Evolutionary conservation across 202 grass and related monocot species (phyloP).

Genomic region (Panicum hallii): DNA sequence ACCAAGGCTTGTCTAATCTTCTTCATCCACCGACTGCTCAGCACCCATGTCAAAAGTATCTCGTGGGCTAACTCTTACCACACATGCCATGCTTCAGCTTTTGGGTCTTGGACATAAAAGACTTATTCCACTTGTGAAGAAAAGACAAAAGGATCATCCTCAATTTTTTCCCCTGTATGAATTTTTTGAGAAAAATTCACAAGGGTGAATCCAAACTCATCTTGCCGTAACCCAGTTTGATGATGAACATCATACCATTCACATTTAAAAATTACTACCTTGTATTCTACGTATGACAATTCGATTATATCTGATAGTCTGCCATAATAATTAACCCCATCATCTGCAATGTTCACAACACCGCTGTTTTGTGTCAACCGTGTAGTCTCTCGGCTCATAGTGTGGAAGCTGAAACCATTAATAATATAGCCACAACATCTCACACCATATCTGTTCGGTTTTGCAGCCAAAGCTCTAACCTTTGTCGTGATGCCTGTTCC

Average conservation of each 20-base stretch:
- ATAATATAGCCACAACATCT: background rate
- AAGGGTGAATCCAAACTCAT: conserved; percentile 34
- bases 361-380: conserved; percentile 18
- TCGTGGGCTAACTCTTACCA: background rate
- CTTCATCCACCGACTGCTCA: background rate
- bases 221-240: background rate
- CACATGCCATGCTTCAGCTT: background rate
- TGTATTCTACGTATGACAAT: conserved; percentile 10
- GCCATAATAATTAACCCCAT: conserved; percentile 28
- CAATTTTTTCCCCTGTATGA: background rate
- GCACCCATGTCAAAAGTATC: conserved; percentile 5
- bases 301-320: conserved; percentile 23
- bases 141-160: conserved; percentile 28
- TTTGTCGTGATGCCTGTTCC: background rate
- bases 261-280: conserved; percentile 23
- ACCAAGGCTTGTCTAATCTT: too few species aligned
- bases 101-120: conserved; percentile 23
- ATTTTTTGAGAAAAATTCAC: too few species aligned
- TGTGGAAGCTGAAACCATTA: conserved; percentile 17
- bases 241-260: conserved; percentile 35
- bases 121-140: conserved; percentile 23
- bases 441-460: conserved; percentile 24
- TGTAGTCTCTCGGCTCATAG: background rate
- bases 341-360: conserved; percentile 15
- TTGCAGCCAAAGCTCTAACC: conserved; percentile 23